Evolutionary conservation across 331 rosid species (phyloP), one percentile per base, ranked within the genome.

Genomic region (Spiraea crenata): DNA sequence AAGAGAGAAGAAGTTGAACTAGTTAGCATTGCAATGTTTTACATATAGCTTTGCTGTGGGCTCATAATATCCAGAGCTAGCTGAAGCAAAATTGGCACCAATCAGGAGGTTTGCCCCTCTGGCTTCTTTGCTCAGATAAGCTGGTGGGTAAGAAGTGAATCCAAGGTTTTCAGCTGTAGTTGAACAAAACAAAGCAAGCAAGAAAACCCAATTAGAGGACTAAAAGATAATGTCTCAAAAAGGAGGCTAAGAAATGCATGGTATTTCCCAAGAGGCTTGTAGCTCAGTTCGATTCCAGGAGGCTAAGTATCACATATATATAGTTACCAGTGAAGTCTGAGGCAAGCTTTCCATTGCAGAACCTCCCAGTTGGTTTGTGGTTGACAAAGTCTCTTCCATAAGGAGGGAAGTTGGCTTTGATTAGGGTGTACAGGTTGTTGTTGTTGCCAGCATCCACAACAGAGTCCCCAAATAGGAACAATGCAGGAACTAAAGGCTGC

Each of bases 401-500:
- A 58, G 95, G 96, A 48, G 69, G 86, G 52, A 88, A 90, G 61
- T 89, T 77, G 15, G 95, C 84, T 80, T 82, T 86, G 5, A 88
- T 5, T 14, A 83, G 0, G 40, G 92, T 85, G 3, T 58, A 0
- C 46, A 77, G 54, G 9, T 77, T 1, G 69, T 92, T 90, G 47
- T 92, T 90, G 20, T 90, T 92, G 1, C 98, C 95, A 9, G 74
- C 88, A 79, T 92, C 96, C 41, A 82, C 76, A 20, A 75, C 69
- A 3, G 96, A 92, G 77, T 92, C 98, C 63, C 96, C 98, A 79
- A 92, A 88, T 57, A 87, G 63, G 86, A 92, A 82, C 78, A 92
- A 38, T 52, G 96, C 96, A 37, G 96, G 98, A 35, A 90, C 92
- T 6, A 86, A 72, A 40, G 89, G 80, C 79, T 87, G 92, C 54